phyloP scores from a whole-genome alignment of 495 filamentous ascomycete species.

The Aspergillus incahuasiensis region DNA sequence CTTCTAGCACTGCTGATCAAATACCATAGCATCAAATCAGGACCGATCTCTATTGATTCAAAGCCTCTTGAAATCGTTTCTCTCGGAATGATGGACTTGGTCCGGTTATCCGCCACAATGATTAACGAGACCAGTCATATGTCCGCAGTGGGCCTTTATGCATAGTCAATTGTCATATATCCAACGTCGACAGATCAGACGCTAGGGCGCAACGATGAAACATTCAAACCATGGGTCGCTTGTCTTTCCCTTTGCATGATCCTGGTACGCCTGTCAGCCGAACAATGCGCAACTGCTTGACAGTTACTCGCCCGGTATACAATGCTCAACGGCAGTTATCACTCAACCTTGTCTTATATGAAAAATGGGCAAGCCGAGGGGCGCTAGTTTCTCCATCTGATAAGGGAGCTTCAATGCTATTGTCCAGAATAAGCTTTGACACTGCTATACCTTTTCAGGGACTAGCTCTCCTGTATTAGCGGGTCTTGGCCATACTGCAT shows the following conservation, averaged over 20 bases:
- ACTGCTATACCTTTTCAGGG: not conserved
- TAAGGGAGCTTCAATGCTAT: not conserved
- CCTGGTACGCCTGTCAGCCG: not conserved
- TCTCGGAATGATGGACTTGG: not conserved
- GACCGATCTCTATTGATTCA: too few relatives aligned
- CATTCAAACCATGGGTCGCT: not conserved
- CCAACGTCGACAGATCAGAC: slow-evolving; percentile 11
- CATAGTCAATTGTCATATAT: not conserved
- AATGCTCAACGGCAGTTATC: not conserved
- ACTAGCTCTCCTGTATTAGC: not conserved
- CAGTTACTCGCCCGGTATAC: not conserved
- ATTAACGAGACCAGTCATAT: slow-evolving; percentile 8
- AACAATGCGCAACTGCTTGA: not conserved
- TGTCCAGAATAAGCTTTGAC: not conserved
- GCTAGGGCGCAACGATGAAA: not conserved
- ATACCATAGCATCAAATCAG: not conserved
- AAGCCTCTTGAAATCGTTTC: not conserved
- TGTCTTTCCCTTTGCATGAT: not conserved
- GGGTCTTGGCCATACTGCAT: too few relatives aligned
- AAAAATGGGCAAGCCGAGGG: not conserved
- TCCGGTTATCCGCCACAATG: not conserved
- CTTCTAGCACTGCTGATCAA: not conserved
- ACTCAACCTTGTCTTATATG: not conserved
- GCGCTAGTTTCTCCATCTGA: not conserved
- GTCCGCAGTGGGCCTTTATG: not conserved